These are phyloP conservation scores for Limnanthes douglasii DNA, from an alignment of 345 rosid species.

Conservation along the genomic window DNA sequence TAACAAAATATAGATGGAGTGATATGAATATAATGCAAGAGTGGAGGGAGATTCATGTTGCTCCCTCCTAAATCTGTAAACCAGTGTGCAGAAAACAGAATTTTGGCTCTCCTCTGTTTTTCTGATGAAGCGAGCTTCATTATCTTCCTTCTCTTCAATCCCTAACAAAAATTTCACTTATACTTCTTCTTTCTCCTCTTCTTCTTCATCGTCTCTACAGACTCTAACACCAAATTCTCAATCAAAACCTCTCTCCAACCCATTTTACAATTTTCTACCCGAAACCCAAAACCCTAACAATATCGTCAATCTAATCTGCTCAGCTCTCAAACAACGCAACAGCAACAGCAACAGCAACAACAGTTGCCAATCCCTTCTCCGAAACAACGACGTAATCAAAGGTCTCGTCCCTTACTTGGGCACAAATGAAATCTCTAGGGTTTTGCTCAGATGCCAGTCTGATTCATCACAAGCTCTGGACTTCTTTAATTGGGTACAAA, in stretches of 20 bases:
- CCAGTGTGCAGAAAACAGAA: too few relatives aligned
- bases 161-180: background rate
- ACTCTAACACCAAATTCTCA: slow-evolving; percentile 5
- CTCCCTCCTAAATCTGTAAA: too few relatives aligned
- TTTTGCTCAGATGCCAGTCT: slow-evolving; percentile 54
- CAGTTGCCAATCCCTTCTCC: slow-evolving; percentile 13
- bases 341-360: too few relatives aligned
- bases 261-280: slow-evolving; percentile 45
- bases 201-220: slow-evolving; percentile 26
- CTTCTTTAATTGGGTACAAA: slow-evolving; percentile 51
- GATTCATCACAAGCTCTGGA: slow-evolving; percentile 33
- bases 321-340: slow-evolving; percentile 27
- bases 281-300: slow-evolving; percentile 44
- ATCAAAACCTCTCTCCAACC: slow-evolving; percentile 18
- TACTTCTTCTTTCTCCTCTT: slow-evolving; percentile 10
- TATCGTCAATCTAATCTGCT: slow-evolving; percentile 35
- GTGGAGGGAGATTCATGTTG: too few relatives aligned
- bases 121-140: slow-evolving; percentile 12
- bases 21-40: too few relatives aligned
- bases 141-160: background rate
- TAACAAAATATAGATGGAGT: too few relatives aligned
- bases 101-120: background rate
- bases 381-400: slow-evolving; percentile 10
- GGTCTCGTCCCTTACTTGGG: slow-evolving; percentile 34
- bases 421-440: slow-evolving; percentile 38